These are phyloP conservation scores for Tolypocladium sp. DNA, from an alignment of 2,329 filamentous ascomycete genomes.

Conservation along the genomic window DNA sequence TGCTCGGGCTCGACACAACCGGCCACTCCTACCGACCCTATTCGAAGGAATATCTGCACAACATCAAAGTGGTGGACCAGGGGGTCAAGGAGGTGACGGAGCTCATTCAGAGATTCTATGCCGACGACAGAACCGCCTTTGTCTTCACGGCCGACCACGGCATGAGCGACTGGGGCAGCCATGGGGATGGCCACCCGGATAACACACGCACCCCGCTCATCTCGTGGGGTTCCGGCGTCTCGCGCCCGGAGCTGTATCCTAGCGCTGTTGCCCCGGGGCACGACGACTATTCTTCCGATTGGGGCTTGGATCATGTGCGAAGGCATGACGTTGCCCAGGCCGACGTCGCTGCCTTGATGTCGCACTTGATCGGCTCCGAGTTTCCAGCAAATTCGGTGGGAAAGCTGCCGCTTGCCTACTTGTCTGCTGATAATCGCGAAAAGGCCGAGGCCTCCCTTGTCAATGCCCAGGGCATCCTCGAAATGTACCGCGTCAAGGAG, in stretches of 20 bases:
- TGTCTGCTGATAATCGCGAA: conserved; percentile 60
- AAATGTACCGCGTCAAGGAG: conserved; percentile 96
- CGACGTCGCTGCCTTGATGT: conserved; percentile 91
- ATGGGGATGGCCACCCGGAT: conserved; percentile 94
- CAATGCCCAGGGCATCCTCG: conserved; percentile 79
- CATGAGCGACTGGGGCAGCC: conserved; percentile 99
- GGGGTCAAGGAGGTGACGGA: conserved; percentile 78
- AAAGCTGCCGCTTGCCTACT: conserved; percentile 75
- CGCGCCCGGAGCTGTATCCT: conserved; percentile 54
- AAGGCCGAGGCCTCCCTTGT: conserved; percentile 79
- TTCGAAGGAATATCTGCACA: conserved; percentile 88
- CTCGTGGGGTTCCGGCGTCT: conserved; percentile 86
- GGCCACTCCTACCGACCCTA: conserved; percentile 85
- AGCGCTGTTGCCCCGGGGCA: conserved; percentile 64
- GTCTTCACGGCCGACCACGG: conserved; percentile 97
- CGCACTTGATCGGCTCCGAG: conserved; percentile 77
- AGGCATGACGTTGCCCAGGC: conserved; percentile 91
- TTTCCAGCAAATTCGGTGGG: conserved; percentile 97
- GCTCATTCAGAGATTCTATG: conserved; percentile 78
- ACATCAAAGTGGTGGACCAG: conserved; percentile 87
- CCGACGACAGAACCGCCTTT: conserved; percentile 77
- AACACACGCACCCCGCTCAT: conserved; percentile 93
- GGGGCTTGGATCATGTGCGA: conserved; percentile 70
- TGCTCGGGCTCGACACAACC: conserved; percentile 84
- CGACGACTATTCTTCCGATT: conserved; percentile 85